A percentile compares a stretch with the other conserved stretches of the same genome.
phyloP scores from a whole-genome alignment of 1,139 yeast species.

The Yamadazyma atmosphaerica region DNA sequence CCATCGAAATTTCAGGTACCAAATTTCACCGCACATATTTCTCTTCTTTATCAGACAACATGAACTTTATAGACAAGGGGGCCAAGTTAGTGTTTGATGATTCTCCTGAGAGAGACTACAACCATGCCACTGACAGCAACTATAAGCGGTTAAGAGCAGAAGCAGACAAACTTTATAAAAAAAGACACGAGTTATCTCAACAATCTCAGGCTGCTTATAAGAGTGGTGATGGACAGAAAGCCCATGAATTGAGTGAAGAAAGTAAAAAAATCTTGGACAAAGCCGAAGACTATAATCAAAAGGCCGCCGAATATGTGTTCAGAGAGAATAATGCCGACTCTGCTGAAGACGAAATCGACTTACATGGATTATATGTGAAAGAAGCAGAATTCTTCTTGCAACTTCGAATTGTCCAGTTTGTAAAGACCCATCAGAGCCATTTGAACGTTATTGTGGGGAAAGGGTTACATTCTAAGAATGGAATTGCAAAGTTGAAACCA shows the following conservation, averaged over 20 bases:
- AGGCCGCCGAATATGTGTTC: slow-evolving; percentile 92
- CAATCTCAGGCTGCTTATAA: slow-evolving; percentile 79
- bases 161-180: slow-evolving; percentile 68
- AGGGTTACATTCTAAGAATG: slow-evolving; percentile 80
- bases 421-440: slow-evolving; percentile 56
- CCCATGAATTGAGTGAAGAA: slow-evolving; percentile 70
- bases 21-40: slow-evolving; percentile 4
- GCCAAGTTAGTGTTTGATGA: slow-evolving; percentile 34
- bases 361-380: slow-evolving; percentile 87
- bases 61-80: slow-evolving; percentile 34
- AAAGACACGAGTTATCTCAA: slow-evolving; percentile 55
- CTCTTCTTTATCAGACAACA: slow-evolving; percentile 4
- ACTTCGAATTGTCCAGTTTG: slow-evolving; percentile 68
- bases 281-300: slow-evolving; percentile 69
- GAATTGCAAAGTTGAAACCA: slow-evolving; percentile 85
- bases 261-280: slow-evolving; percentile 58
- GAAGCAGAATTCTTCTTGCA: slow-evolving; percentile 83
- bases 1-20: slow-evolving; percentile 3
- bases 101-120: slow-evolving; percentile 52
- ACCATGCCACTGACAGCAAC: slow-evolving; percentile 68
- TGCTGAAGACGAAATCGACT: slow-evolving; percentile 80
- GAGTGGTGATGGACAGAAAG: slow-evolving; percentile 68
- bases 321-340: slow-evolving; percentile 86
- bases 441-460: slow-evolving; percentile 87
- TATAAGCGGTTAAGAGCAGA: slow-evolving; percentile 64